Evolutionary conservation across 176 grass and related monocot species (phyloP).

Genomic region (Bothriochloa decipiens): DNA sequence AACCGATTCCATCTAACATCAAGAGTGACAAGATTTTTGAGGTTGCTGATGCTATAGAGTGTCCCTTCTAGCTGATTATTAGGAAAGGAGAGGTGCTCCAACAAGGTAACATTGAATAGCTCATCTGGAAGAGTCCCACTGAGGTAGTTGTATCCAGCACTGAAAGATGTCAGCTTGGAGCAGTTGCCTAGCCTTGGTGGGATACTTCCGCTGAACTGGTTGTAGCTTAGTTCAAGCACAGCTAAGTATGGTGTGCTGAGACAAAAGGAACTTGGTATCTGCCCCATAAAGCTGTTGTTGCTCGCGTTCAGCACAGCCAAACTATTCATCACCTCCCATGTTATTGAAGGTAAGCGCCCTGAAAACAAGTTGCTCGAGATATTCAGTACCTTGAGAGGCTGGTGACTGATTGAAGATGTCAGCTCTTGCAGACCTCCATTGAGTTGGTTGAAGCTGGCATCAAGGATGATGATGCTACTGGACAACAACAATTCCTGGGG

Average conservation of each 20-base stretch:
- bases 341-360: constrained; percentile 24
- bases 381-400: constrained; percentile 39
- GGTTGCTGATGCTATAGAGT: background rate
- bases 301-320: constrained; percentile 29
- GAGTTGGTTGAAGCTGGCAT: constrained; percentile 51
- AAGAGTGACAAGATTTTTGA: constrained; percentile 29
- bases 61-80: background rate
- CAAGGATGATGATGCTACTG: constrained; percentile 18
- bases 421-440: constrained; percentile 10
- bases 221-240: constrained; percentile 33
- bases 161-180: background rate
- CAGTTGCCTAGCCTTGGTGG: constrained; percentile 24
- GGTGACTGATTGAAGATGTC: background rate
- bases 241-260: background rate
- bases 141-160: constrained; percentile 20
- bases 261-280: constrained; percentile 12
- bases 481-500: constrained; percentile 11
- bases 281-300: constrained; percentile 43
- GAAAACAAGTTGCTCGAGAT: constrained; percentile 51
- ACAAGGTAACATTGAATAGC: constrained; percentile 3
- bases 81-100: constrained; percentile 27
- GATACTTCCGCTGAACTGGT: constrained; percentile 23
- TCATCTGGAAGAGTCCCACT: constrained; percentile 30
- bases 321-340: constrained; percentile 17
- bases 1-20: constrained; percentile 23